phyloP scores from a whole-genome alignment of 2,329 filamentous ascomycete genomes.

The Epichloe uncinata region DNA sequence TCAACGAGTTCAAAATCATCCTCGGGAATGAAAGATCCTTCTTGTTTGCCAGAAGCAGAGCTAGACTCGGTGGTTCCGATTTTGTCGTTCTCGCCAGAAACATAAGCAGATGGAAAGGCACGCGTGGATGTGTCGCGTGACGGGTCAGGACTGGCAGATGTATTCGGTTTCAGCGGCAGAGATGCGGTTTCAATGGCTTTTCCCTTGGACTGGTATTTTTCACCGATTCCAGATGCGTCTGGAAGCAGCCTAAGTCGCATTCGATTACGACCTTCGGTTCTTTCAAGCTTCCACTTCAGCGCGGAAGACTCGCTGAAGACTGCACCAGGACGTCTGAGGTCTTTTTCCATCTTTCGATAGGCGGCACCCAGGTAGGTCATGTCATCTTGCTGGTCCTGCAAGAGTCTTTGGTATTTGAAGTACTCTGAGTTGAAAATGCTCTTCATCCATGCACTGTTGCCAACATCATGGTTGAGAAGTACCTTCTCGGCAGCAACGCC shows the following conservation, averaged over 20 bases:
- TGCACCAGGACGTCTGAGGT: conserved; percentile 66
- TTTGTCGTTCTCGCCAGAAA: conserved; percentile 11
- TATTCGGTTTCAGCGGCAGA: conserved; percentile 22
- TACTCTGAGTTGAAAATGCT: conserved; percentile 91
- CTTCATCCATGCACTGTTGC: conserved; percentile 83
- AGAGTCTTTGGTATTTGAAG: conserved; percentile 73
- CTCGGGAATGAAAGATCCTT: conserved; percentile 36
- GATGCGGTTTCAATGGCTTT: conserved; percentile 37
- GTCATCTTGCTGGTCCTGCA: conserved; percentile 92
- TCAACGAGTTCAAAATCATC: conserved; percentile 96
- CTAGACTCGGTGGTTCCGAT: conserved; percentile 12
- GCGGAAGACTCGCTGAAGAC: conserved; percentile 55
- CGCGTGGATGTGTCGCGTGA: conserved; percentile 9
- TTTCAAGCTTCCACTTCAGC: conserved; percentile 81
- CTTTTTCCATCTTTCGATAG: conserved; percentile 66
- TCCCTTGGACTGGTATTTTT: conserved; percentile 75
- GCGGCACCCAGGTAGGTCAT: conserved; percentile 61
- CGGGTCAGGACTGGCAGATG: conserved; percentile 11
- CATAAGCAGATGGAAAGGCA: conserved; percentile 9
- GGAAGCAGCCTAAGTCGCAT: conserved; percentile 84
- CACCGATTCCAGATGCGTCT: conserved; percentile 53
- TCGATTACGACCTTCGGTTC: conserved; percentile 88
- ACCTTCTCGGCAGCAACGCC: conserved; percentile 55
- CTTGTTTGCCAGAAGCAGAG: conserved; percentile 10
- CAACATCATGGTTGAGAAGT: conserved; percentile 69